Evolutionary conservation across 164 flowering plant species (phyloP).

Genomic region (Cinnamomum chago): DNA sequence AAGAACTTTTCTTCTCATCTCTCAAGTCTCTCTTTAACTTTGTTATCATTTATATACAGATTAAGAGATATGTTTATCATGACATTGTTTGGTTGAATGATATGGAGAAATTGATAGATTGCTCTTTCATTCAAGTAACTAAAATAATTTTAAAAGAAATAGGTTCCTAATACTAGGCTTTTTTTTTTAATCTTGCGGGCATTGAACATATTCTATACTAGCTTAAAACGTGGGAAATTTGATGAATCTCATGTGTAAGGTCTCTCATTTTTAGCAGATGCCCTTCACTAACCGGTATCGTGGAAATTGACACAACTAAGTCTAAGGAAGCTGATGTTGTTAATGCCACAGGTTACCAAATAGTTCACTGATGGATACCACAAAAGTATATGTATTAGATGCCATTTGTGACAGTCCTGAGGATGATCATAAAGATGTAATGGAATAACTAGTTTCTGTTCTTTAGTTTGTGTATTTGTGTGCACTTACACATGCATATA

Average conservation of each 20-base stretch:
- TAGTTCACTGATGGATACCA: slow-evolving; percentile 91
- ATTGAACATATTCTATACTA: slow-evolving; percentile 81
- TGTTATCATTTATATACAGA: slow-evolving; percentile 24
- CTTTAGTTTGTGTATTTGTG: too few relatives aligned
- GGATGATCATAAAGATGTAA: slow-evolving; percentile 97
- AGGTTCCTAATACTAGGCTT: not conserved
- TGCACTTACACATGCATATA: too few relatives aligned
- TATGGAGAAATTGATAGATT: slow-evolving; percentile 66
- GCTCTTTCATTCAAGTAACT: slow-evolving; percentile 63
- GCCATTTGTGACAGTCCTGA: slow-evolving; percentile 80
- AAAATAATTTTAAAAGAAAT: not conserved
- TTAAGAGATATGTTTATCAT: slow-evolving; percentile 82
- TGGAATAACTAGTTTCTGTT: not conserved
- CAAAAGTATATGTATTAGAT: slow-evolving; percentile 86
- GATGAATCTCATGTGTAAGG: slow-evolving; percentile 87
- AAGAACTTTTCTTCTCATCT: not conserved
- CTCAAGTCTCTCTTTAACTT: not conserved
- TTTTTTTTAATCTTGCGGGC: slow-evolving; percentile 40
- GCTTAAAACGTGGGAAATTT: slow-evolving; percentile 93
- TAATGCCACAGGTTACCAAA: slow-evolving; percentile 64
- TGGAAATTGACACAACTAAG: not conserved
- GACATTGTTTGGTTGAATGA: slow-evolving; percentile 74
- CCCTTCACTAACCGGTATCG: not conserved
- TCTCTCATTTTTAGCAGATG: not conserved
- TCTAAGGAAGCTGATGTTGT: not conserved